A percentile compares a stretch with the other conserved stretches of the same genome.
Evolutionary conservation across 805 yeast genomes (phyloP).

Genomic region (Zygotorulaspora danielsina): DNA sequence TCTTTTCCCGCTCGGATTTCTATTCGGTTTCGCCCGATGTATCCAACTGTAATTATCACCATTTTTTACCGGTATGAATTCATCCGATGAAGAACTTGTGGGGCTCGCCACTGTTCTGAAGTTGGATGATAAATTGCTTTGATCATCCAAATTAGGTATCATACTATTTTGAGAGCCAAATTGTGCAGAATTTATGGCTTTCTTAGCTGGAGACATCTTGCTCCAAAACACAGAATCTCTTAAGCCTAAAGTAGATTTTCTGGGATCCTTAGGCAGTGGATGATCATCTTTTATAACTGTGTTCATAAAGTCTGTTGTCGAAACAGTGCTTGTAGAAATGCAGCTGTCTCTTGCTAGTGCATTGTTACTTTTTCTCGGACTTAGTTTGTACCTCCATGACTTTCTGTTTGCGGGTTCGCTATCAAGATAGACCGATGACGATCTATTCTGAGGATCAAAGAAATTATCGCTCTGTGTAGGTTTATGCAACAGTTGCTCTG

Average conservation of each 20-base stretch:
- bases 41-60: conserved; percentile 34
- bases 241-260: conserved; percentile 39
- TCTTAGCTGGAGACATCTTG: conserved; percentile 3
- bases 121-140: conserved; percentile 9
- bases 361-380: conserved; percentile 34
- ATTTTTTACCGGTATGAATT: conserved; percentile 34
- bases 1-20: conserved; percentile 36
- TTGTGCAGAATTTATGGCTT: conserved; percentile 3
- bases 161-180: conserved; percentile 3
- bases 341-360: conserved; percentile 53
- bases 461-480: conserved; percentile 18
- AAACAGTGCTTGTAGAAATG: conserved; percentile 74
- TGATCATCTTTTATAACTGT: conserved; percentile 69
- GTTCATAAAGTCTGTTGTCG: conserved; percentile 77
- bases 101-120: conserved; percentile 12
- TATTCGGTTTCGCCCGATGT: conserved; percentile 24
- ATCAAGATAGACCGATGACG: conserved; percentile 35
- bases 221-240: conserved; percentile 42
- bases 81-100: conserved; percentile 30
- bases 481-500: conserved; percentile 37
- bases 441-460: conserved; percentile 29
- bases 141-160: conserved; percentile 18
- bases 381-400: conserved; percentile 55
- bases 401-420: conserved; percentile 38
- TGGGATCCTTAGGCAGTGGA: conserved; percentile 41